Evolutionary conservation across 2,329 filamentous ascomycete genomes (phyloP).

Genomic region (Penicillium polonicum): DNA sequence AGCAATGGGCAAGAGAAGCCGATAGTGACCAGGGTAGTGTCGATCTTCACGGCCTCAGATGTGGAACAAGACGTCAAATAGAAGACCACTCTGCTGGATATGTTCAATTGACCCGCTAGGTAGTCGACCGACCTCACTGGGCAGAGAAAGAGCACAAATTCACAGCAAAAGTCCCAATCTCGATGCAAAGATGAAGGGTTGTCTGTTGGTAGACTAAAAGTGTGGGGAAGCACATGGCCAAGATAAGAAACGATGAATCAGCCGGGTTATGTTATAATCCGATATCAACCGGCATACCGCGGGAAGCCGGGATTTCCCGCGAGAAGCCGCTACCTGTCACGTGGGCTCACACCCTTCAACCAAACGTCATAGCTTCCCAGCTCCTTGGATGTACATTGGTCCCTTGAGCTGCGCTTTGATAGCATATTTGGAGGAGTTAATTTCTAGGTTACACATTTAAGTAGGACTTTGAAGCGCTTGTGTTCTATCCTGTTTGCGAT

Average conservation of each 20-base stretch:
- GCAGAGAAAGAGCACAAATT: not conserved
- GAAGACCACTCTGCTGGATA: not conserved
- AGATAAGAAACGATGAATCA: constrained; percentile 23
- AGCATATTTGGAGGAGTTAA: not conserved
- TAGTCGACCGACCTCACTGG: not conserved
- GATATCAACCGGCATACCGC: constrained; percentile 13
- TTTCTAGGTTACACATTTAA: not conserved
- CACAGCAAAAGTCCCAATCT: constrained; percentile 1
- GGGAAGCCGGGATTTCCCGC: constrained; percentile 13
- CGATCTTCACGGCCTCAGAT: constrained; percentile 9
- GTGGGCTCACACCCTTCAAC: not conserved
- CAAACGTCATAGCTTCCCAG: constrained; percentile 11
- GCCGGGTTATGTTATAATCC: constrained; percentile 14
- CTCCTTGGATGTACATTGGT: not conserved
- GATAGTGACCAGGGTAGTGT: not conserved
- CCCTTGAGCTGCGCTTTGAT: constrained; percentile 1
- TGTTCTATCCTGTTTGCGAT: not conserved
- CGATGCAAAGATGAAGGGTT: constrained; percentile 8
- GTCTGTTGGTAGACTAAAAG: constrained; percentile 16
- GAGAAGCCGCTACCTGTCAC: constrained; percentile 11
- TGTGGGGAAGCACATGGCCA: constrained; percentile 24
- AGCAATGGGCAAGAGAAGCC: constrained; percentile 13
- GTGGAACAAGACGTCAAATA: not conserved
- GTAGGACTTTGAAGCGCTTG: not conserved
- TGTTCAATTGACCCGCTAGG: not conserved